phyloP scores from a whole-genome alignment of 768 basidiomycete species.

The Leccinum uliginosum region DNA sequence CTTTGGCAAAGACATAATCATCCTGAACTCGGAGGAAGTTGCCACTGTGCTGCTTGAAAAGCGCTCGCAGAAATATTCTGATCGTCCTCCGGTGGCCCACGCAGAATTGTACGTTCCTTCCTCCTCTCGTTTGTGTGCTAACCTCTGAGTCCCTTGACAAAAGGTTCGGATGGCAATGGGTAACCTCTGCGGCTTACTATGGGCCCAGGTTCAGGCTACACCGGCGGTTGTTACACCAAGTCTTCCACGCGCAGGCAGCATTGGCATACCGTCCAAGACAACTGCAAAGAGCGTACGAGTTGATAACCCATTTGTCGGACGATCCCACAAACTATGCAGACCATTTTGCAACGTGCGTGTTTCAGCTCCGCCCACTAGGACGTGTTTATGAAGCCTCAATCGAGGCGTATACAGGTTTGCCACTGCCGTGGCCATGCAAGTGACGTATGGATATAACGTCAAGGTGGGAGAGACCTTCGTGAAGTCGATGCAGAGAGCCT shows the following conservation, averaged over 20 bases:
- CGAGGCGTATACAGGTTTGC: neutral
- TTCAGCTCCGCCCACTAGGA: neutral
- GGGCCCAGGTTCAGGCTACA: neutral
- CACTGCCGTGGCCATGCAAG: neutral
- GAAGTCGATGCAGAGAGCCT: neutral
- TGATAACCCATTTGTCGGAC: neutral
- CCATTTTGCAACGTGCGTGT: neutral
- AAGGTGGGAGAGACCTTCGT: neutral
- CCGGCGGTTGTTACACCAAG: neutral
- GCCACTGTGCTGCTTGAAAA: conserved; percentile 50
- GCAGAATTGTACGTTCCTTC: conserved; percentile 2
- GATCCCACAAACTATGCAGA: neutral
- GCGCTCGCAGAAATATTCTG: conserved; percentile 48
- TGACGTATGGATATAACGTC: neutral
- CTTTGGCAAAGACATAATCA: conserved; percentile 44
- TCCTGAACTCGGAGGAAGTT: conserved; percentile 45
- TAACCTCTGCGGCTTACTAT: neutral
- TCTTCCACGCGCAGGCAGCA: neutral
- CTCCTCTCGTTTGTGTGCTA: neutral
- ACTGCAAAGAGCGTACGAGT: neutral
- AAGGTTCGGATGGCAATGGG: neutral
- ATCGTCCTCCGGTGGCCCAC: conserved; percentile 4
- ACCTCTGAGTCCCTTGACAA: neutral
- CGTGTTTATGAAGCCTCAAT: neutral
- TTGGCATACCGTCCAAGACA: neutral